Percentiles rank a stretch among this genome's conserved stretches.
Conservation (phyloP, 179 eudicot genomes). For the Patellifolia procumbens region DNA sequence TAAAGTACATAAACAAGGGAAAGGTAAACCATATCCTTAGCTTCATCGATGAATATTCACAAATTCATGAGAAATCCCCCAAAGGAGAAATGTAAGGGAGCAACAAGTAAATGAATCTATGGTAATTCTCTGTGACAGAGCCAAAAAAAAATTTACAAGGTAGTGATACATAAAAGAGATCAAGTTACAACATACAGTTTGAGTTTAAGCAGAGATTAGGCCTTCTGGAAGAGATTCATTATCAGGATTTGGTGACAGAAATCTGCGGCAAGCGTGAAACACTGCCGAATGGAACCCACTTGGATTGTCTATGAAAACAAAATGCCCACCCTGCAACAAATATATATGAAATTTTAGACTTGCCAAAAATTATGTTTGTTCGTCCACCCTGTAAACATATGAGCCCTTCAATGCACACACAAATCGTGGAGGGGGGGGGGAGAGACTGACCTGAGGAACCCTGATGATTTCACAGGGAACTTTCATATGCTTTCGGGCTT, state of each 20-base stretch:
- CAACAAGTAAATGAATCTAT: not conserved
- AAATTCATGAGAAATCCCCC: slow-evolving; percentile 13
- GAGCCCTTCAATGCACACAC: too few species aligned
- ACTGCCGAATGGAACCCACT: slow-evolving; percentile 77
- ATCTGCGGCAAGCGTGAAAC: slow-evolving; percentile 67
- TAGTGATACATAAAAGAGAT: not conserved
- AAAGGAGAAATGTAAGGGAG: not conserved
- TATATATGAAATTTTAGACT: not conserved
- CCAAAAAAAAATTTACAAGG: slow-evolving; percentile 8
- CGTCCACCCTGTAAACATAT: not conserved
- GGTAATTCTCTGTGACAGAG: not conserved
- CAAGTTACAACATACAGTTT: slow-evolving; percentile 26
- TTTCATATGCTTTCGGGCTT: slow-evolving; percentile 80
- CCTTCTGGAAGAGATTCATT: slow-evolving; percentile 64
- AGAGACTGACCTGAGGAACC: slow-evolving; percentile 78
- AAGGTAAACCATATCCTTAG: not conserved
- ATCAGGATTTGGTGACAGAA: slow-evolving; percentile 50
- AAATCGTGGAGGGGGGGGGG: not conserved
- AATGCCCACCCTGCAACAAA: slow-evolving; percentile 77
- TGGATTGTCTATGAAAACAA: slow-evolving; percentile 79
- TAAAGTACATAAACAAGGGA: not conserved
- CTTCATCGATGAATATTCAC: slow-evolving; percentile 25
- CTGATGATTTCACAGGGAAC: slow-evolving; percentile 91
- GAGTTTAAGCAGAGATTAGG: slow-evolving; percentile 49
- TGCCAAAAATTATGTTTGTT: not conserved